Percentiles rank a stretch among this genome's conserved stretches.
Evolutionary conservation across 805 yeast genomes (phyloP).

Genomic region (Candida dendrica): DNA sequence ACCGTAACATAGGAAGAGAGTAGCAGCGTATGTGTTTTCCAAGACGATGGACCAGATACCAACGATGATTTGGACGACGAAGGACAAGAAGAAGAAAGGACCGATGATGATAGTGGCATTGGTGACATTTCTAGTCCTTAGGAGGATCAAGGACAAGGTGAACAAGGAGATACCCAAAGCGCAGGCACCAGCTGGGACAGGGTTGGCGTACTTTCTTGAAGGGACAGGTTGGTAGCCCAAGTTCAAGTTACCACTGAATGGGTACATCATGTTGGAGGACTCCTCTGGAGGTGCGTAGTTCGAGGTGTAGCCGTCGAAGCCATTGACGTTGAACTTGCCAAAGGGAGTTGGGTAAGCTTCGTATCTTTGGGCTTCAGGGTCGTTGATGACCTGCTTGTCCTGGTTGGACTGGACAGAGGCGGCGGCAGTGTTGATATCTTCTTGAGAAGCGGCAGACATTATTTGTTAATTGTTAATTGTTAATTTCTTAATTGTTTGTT

Average conservation of each 20-base stretch:
- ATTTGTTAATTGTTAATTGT: not conserved
- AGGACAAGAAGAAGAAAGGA: constrained; percentile 42
- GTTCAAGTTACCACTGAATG: constrained; percentile 50
- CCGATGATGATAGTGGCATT: constrained; percentile 37
- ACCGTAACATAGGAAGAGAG: constrained; percentile 46
- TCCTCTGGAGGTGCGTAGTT: not conserved
- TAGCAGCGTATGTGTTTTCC: constrained; percentile 51
- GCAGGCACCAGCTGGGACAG: constrained; percentile 48
- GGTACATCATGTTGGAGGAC: constrained; percentile 2
- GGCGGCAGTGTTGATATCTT: constrained; percentile 2
- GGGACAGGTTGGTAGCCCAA: constrained; percentile 30
- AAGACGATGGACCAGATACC: constrained; percentile 44
- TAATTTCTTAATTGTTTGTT: too few species aligned
- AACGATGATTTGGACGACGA: constrained; percentile 40
- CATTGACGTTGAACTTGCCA: constrained; percentile 3
- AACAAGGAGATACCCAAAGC: constrained; percentile 42
- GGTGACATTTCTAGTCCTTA: constrained; percentile 39
- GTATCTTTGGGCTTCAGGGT: not conserved
- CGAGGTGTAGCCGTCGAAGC: constrained; percentile 2
- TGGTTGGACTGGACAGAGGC: not conserved
- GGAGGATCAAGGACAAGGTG: constrained; percentile 37
- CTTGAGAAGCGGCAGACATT: constrained; percentile 2
- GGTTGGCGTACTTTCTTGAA: constrained; percentile 25
- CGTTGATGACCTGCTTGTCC: not conserved
- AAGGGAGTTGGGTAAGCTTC: constrained; percentile 2